A percentile compares a stretch with the other conserved stretches of the same genome.
Conservation (phyloP, 192 early-diverging fungal genomes). For the Lobosporangium transversale region DNA sequence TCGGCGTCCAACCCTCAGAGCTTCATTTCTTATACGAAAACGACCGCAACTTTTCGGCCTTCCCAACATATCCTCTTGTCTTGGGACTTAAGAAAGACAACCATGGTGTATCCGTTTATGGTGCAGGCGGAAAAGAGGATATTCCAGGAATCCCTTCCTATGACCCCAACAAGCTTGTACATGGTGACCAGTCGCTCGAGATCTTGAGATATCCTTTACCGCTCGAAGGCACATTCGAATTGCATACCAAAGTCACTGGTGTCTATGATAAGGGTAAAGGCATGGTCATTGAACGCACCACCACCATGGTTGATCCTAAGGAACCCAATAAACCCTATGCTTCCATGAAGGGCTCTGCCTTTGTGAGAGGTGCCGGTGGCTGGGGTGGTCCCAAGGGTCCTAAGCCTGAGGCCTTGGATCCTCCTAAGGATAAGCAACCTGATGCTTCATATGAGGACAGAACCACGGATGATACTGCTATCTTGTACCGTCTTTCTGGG, state of each 20-base stretch:
- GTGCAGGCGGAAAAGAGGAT: constrained; percentile 63
- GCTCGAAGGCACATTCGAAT: constrained; percentile 65
- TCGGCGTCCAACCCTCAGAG: constrained; percentile 68
- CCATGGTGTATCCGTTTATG: constrained; percentile 54
- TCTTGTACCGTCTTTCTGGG: constrained; percentile 80
- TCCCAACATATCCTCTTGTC: constrained; percentile 78
- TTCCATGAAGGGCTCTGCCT: constrained; percentile 64
- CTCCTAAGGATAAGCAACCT: constrained; percentile 65
- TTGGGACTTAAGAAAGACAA: constrained; percentile 65
- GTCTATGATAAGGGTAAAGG: constrained; percentile 81
- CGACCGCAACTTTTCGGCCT: constrained; percentile 69
- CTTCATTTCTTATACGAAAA: constrained; percentile 75
- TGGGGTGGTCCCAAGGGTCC: constrained; percentile 79
- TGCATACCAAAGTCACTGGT: constrained; percentile 63
- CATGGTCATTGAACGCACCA: constrained; percentile 74
- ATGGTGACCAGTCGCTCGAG: constrained; percentile 79
- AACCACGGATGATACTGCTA: constrained; percentile 66
- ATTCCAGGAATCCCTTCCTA: constrained; percentile 71
- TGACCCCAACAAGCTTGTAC: constrained; percentile 75
- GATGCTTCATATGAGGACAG: constrained; percentile 61
- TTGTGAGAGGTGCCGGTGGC: constrained; percentile 76
- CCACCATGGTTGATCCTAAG: constrained; percentile 60
- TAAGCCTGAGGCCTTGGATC: constrained; percentile 57
- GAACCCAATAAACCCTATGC: constrained; percentile 54
- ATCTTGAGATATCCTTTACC: constrained; percentile 65